These are phyloP conservation scores for Prinsepia uniflora DNA, from an alignment of 306 rosid species.

Conservation along the genomic window DNA sequence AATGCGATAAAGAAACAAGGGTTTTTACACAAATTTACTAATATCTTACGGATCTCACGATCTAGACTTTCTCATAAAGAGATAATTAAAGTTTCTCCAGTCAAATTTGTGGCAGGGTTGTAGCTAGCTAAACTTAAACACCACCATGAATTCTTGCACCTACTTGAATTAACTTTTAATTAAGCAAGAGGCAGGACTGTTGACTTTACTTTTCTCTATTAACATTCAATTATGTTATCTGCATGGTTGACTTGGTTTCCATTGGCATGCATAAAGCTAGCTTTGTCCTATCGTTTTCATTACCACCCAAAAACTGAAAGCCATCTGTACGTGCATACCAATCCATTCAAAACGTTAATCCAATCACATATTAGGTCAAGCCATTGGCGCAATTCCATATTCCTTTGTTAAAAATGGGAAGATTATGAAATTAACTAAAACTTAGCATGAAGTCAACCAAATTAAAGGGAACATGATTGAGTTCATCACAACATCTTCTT, in stretches of 20 bases:
- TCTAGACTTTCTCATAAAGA: too few species aligned
- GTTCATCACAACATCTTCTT: not conserved
- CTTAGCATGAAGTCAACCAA: too few species aligned
- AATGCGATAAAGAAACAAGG: too few species aligned
- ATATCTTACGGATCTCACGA: too few species aligned
- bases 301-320: not conserved
- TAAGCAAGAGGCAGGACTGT: slow-evolving; percentile 14
- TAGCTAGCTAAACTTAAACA: slow-evolving; percentile 6
- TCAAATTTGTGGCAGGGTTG: slow-evolving; percentile 13
- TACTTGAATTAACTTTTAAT: slow-evolving; percentile 6
- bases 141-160: slow-evolving; percentile 16
- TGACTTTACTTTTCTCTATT: not conserved
- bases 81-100: not conserved
- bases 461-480: not conserved
- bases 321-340: slow-evolving; percentile 1
- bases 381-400: not conserved
- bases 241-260: slow-evolving; percentile 23
- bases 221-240: slow-evolving; percentile 16
- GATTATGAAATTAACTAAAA: too few species aligned
- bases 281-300: not conserved
- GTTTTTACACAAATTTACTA: too few species aligned
- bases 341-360: not conserved
- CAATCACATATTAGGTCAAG: not conserved
- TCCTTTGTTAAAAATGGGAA: too few species aligned
- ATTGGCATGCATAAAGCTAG: not conserved